Base-by-base conservation (phyloP, 352 stramenopile species). In the Pythium brachiatum region DNA sequence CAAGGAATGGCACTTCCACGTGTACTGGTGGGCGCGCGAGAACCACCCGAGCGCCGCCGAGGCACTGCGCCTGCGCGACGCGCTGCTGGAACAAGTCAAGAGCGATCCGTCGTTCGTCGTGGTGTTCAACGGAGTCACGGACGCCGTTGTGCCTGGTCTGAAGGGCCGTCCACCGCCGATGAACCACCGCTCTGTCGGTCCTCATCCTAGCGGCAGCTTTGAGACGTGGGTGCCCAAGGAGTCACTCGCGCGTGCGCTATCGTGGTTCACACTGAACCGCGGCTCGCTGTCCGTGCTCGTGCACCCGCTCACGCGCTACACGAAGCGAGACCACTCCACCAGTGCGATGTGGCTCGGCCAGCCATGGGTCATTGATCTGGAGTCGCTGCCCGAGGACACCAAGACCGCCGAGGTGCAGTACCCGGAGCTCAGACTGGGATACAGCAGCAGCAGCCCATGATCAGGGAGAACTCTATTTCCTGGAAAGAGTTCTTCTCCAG, bases 1-100 rank as follows among this genome's bases (percentile, higher is more conserved):
- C 62, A 80, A 85, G 59, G 83, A 92, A 46, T 92, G 78, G 75
- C 83, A 90, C 51, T 91, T 92, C 63, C 83, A 92, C 66, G 74
- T 75, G 25, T 92, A 82, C 68, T 90, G 70, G 67, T 83, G 77
- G 61, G 73, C 73, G 48, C 77, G 50, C 11, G 53, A 46, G 50
- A 89, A 76, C 59, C 59, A 77, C 56, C 52, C 57, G 29, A 77
- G 61, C 39, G 74, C 63, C 21, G 63, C 68, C 27, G 74, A 87
- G 27, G 83, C 79, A 0, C 58, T 75, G 18, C 63, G 69, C 38
- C 61, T 90, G 32, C 78, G 73, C 1, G 68, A 75, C 13, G 63
- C 68, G 55, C 71, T 92, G 12, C 69, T 92, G 5, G 69, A 78
- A 2, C 57, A 68, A 26, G 69, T 90, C 15, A 54, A 66, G n/a